A percentile compares a stretch with the other conserved stretches of the same genome.
Evolutionary conservation across 2,329 filamentous ascomycete species (phyloP).

Genomic region (Diaporthe vexans): DNA sequence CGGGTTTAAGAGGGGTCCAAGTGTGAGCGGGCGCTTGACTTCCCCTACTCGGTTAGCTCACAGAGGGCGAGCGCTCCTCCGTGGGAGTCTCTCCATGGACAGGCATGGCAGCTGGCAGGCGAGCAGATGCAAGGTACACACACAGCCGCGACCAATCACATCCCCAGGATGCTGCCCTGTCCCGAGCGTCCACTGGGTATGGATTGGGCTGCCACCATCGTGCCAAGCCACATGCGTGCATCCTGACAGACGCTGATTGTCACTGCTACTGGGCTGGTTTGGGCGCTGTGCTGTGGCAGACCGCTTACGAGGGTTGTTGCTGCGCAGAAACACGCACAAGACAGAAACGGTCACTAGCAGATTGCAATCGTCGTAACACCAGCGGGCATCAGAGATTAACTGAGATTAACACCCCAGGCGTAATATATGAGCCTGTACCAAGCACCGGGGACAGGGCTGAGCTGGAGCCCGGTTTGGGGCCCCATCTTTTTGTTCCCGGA

Average conservation of each 20-base stretch:
- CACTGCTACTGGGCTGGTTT: neutral
- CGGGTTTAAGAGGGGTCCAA: neutral
- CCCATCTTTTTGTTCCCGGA: slow-evolving; percentile 7
- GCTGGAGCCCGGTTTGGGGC: slow-evolving; percentile 5
- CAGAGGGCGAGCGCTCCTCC: neutral
- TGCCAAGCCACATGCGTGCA: slow-evolving; percentile 1
- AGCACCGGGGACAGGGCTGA: neutral
- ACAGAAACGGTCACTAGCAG: neutral
- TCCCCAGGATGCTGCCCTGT: neutral
- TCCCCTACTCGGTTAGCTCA: slow-evolving; percentile 13
- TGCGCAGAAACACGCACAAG: no score
- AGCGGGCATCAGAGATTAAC: neutral
- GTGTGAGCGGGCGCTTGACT: slow-evolving; percentile 25
- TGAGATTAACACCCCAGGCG: neutral
- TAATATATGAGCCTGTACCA: neutral
- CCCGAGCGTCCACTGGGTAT: neutral
- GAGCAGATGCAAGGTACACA: slow-evolving; percentile 17
- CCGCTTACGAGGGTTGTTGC: neutral
- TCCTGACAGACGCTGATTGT: slow-evolving; percentile 8
- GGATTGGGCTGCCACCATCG: neutral
- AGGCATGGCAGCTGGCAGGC: slow-evolving; percentile 1
- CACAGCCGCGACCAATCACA: neutral
- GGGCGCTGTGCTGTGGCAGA: no score
- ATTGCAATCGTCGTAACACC: neutral
- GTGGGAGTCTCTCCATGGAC: neutral